Evolutionary conservation across 441 rosid species (phyloP).

Genomic region (Populus hybrid): DNA sequence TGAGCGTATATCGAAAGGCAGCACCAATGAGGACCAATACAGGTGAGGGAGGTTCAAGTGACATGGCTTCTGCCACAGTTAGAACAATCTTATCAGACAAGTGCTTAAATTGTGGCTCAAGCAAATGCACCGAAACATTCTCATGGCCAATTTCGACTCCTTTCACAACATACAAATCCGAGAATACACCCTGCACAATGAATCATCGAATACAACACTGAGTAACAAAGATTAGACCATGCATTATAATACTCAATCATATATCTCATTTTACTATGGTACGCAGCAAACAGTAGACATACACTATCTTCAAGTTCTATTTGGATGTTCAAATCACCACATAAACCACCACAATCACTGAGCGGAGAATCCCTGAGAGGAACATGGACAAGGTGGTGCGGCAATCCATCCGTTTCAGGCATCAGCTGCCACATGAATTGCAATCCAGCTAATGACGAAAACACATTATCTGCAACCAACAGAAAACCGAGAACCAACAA

Average conservation of each 20-base stretch:
- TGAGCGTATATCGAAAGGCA: conserved; percentile 59
- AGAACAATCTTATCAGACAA: conserved; percentile 72
- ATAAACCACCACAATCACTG: conserved; percentile 90
- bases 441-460: conserved; percentile 91
- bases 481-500: background rate
- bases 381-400: conserved; percentile 87
- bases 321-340: conserved; percentile 85
- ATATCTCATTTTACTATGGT: conserved; percentile 13
- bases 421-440: conserved; percentile 84
- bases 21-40: conserved; percentile 85
- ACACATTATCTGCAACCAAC: conserved; percentile 65
- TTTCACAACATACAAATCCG: conserved; percentile 86
- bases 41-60: conserved; percentile 90
- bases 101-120: conserved; percentile 66
- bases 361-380: conserved; percentile 93
- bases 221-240: background rate
- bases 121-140: conserved; percentile 75
- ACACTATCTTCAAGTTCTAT: conserved; percentile 86
- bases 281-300: conserved; percentile 29
- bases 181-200: conserved; percentile 74
- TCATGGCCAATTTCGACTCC: conserved; percentile 90
- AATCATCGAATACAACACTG: conserved; percentile 22
- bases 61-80: conserved; percentile 98
- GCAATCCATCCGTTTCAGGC: conserved; percentile 55
- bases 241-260: background rate